Percentiles rank a stretch among this genome's conserved stretches.
Evolutionary conservation across 1,284 basidiomycete genomes (phyloP).

Genomic region (Malassezia nana): DNA sequence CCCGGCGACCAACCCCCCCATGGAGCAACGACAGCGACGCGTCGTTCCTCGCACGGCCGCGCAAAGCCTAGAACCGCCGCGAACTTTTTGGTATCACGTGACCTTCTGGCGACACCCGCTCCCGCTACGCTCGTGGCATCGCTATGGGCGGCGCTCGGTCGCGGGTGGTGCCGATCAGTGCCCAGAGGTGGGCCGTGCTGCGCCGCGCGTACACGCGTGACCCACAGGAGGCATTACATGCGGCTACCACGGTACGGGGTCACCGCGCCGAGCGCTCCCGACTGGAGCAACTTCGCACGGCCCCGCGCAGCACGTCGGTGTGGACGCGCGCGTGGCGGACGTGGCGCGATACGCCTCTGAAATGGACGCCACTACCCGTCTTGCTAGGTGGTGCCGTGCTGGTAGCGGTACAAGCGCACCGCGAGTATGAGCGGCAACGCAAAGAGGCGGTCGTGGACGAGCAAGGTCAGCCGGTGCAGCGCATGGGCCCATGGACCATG

Average conservation of each 20-base stretch:
- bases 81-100: conserved; percentile 11
- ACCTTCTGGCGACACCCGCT: no score
- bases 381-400: conserved; percentile 55
- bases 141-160: not conserved
- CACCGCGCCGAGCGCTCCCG: conserved; percentile 25
- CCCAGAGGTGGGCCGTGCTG: not conserved
- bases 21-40: not conserved
- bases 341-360: conserved; percentile 78
- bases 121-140: no score
- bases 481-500: conserved; percentile 91
- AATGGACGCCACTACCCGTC: conserved; percentile 90
- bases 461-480: conserved; percentile 54
- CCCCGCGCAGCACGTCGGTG: conserved; percentile 2
- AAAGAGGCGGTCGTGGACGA: conserved; percentile 56
- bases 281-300: conserved; percentile 5
- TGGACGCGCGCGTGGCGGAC: conserved; percentile 55
- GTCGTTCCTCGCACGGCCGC: not conserved
- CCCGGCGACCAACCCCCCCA: not conserved
- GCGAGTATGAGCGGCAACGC: conserved; percentile 51
- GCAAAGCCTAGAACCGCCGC: not conserved
- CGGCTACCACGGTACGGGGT: conserved; percentile 37
- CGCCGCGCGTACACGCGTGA: conserved; percentile 22
- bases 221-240: conserved; percentile 34
- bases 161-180: not conserved
- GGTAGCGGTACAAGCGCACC: conserved; percentile 58